phyloP scores from a whole-genome alignment of 1,284 basidiomycete genomes.

The Coniferiporia sulphurascens region DNA sequence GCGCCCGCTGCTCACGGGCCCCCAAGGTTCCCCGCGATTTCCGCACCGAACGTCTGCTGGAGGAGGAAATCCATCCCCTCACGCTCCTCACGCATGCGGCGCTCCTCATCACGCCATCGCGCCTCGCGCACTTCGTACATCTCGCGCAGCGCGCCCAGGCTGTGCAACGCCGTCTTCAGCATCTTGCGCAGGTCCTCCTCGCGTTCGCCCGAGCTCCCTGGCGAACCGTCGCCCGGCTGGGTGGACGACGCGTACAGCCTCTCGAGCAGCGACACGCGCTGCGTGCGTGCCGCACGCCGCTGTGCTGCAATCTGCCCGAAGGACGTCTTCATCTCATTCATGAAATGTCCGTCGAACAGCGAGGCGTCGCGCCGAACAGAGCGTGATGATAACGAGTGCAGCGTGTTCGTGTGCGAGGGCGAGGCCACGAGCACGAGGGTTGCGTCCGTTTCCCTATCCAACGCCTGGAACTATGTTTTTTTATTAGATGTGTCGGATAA shows the following conservation, averaged over 20 bases:
- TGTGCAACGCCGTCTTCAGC: constrained; percentile 58
- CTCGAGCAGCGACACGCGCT: constrained; percentile 50
- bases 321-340: constrained; percentile 45
- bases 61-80: constrained; percentile 60
- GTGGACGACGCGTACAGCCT: constrained; percentile 43
- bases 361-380: constrained; percentile 53
- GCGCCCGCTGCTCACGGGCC: not conserved
- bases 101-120: constrained; percentile 67
- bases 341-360: constrained; percentile 41
- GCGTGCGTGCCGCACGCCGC: constrained; percentile 38
- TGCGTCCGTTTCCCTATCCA: constrained; percentile 75
- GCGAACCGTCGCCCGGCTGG: constrained; percentile 47
- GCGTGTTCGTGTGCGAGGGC: constrained; percentile 61
- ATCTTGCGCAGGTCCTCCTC: constrained; percentile 62
- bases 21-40: not conserved
- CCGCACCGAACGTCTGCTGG: constrained; percentile 52
- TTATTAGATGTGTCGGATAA: constrained; percentile 5
- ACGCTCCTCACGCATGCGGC: constrained; percentile 56
- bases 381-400: constrained; percentile 60
- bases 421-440: constrained; percentile 69
- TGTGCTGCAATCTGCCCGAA: constrained; percentile 57
- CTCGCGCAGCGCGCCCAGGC: constrained; percentile 51
- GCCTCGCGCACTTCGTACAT: constrained; percentile 65
- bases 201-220: constrained; percentile 38
- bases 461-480: constrained; percentile 56